Conservation (phyloP, 371 early-diverging fungal species). For the Zancudomyces culisetae region DNA sequence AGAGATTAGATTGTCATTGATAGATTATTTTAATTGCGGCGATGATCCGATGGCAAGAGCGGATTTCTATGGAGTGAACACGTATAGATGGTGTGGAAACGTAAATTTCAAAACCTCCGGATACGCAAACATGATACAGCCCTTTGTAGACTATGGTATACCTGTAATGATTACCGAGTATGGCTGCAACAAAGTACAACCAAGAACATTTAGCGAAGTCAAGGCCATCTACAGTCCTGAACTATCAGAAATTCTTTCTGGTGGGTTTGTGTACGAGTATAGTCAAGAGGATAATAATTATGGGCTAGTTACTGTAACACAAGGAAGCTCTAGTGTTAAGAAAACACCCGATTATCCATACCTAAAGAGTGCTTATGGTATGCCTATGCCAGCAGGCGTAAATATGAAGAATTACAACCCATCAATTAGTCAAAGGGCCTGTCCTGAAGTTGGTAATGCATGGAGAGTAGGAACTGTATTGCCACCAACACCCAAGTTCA, state of each 20-base stretch:
- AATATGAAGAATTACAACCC: conserved; percentile 21
- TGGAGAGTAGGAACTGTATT: conserved; percentile 10
- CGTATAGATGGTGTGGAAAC: conserved; percentile 27
- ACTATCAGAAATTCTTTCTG: conserved; percentile 47
- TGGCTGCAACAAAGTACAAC: conserved; percentile 23
- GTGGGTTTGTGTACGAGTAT: conserved; percentile 66
- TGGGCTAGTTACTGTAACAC: conserved; percentile 37
- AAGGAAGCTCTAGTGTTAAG: conserved; percentile 6
- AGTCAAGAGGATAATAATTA: conserved; percentile 56
- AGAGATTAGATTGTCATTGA: conserved; percentile 39
- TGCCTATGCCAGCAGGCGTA: conserved; percentile 14
- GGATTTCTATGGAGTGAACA: conserved; percentile 47
- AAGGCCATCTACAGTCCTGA: conserved; percentile 41
- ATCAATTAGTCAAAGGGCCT: neutral
- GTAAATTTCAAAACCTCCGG: conserved; percentile 23
- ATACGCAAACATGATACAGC: conserved; percentile 14
- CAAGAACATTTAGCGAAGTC: conserved; percentile 24
- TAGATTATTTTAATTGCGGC: conserved; percentile 56
- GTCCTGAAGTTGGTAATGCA: neutral
- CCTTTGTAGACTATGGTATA: conserved; percentile 16
- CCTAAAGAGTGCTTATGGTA: conserved; percentile 19
- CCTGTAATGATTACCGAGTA: conserved; percentile 26
- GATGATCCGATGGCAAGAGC: conserved; percentile 27
- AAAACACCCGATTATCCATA: conserved; percentile 20
- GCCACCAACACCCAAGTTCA: conserved; percentile 30